Percentiles rank a stretch among this genome's conserved stretches.
These are phyloP conservation scores for Diaporthe nobilis DNA, from an alignment of 2,329 filamentous ascomycete species.

Conservation along the genomic window DNA sequence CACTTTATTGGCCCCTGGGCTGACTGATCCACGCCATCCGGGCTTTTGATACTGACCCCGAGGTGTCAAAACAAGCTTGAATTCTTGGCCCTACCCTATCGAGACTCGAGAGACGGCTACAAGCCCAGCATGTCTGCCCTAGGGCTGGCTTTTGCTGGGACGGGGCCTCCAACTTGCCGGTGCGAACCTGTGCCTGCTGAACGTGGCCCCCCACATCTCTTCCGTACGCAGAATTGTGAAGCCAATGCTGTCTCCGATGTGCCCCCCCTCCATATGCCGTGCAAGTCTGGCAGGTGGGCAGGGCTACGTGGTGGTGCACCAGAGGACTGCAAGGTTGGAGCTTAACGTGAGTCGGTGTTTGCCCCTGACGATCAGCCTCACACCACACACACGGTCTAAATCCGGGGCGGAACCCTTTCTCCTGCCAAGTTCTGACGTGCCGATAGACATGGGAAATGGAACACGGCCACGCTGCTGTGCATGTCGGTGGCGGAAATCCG, in stretches of 20 bases:
- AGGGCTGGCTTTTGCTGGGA: conserved; percentile 1
- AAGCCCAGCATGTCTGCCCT: neutral
- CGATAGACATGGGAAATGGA: neutral
- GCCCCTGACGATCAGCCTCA: conserved; percentile 28
- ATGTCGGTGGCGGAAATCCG: neutral
- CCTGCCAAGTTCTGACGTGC: conserved; percentile 18
- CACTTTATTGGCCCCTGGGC: conserved; percentile 27
- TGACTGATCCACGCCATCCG: conserved; percentile 28
- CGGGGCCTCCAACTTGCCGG: conserved; percentile 14
- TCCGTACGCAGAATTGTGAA: neutral
- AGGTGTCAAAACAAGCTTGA: conserved; percentile 35
- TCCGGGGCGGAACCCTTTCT: conserved; percentile 6
- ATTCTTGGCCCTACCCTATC: conserved; percentile 12
- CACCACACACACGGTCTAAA: conserved; percentile 26
- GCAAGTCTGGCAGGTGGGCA: neutral
- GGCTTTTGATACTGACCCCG: conserved; percentile 19
- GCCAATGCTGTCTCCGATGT: conserved; percentile 26
- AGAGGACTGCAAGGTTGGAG: conserved; percentile 24
- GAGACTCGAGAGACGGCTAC: neutral
- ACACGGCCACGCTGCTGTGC: conserved; percentile 19
- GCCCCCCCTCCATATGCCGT: conserved; percentile 15
- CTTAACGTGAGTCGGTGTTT: conserved; percentile 21
- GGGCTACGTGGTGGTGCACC: conserved; percentile 20
- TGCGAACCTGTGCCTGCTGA: neutral
- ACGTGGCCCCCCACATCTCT: neutral